Conservation (phyloP, 495 filamentous ascomycete species). For the Hypoxylon fragiforme region DNA sequence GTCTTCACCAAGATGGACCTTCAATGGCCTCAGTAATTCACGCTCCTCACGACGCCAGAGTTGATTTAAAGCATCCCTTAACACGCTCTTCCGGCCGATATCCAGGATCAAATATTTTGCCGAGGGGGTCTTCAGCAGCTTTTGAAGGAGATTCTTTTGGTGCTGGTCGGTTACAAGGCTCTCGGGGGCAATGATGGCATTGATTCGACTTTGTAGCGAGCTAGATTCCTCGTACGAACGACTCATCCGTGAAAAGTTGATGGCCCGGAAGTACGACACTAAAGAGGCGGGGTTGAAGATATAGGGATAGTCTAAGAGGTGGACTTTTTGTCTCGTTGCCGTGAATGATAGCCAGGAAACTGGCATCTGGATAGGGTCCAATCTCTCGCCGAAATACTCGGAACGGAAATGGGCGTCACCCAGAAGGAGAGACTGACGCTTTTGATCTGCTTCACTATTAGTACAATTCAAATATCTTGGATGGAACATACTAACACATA, state of each 20-base stretch:
- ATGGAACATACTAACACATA: slow-evolving; percentile 60
- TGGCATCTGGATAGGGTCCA: slow-evolving; percentile 77
- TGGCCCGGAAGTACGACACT: slow-evolving; percentile 84
- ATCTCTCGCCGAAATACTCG: slow-evolving; percentile 72
- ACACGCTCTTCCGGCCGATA: slow-evolving; percentile 68
- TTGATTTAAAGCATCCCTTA: slow-evolving; percentile 82
- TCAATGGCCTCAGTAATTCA: slow-evolving; percentile 82
- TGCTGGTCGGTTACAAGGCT: slow-evolving; percentile 49
- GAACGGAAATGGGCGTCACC: slow-evolving; percentile 70
- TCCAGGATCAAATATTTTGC: slow-evolving; percentile 76
- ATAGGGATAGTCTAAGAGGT: slow-evolving; percentile 80
- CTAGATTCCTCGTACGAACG: slow-evolving; percentile 71
- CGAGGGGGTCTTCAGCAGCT: slow-evolving; percentile 64
- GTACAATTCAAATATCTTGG: slow-evolving; percentile 7
- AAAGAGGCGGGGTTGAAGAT: slow-evolving; percentile 73
- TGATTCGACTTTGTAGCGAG: slow-evolving; percentile 62
- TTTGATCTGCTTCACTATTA: slow-evolving; percentile 51
- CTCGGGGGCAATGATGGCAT: slow-evolving; percentile 58
- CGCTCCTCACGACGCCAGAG: slow-evolving; percentile 83
- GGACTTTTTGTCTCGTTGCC: slow-evolving; percentile 63
- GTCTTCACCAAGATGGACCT: slow-evolving; percentile 80
- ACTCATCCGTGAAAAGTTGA: slow-evolving; percentile 84
- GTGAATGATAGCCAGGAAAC: slow-evolving; percentile 67
- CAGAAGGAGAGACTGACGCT: slow-evolving; percentile 64
- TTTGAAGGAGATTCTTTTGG: slow-evolving; percentile 55